Base-by-base conservation (phyloP, 2,329 filamentous ascomycete species). In the Curvularia eragrostidis region DNA sequence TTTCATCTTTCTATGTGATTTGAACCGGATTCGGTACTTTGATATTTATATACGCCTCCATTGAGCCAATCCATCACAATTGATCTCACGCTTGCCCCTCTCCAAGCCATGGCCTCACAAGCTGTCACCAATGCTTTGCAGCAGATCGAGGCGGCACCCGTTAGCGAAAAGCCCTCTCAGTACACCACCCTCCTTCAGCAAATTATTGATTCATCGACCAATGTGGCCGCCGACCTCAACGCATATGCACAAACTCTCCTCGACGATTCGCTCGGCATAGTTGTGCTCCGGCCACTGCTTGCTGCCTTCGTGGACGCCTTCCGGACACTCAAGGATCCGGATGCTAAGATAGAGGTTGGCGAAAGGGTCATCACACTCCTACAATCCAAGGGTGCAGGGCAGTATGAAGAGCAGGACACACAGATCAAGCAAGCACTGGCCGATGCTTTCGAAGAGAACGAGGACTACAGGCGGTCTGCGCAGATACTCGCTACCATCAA, bases 321-420 rank as follows among this genome's bases (percentile, higher is more conserved):
- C 66, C 80, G 84, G 59, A 77, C 79, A 19, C 80, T 93, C 55
- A 76, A 83, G 36, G 84, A 87, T 65, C 77, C 86, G 41, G 86
- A 90, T 58, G 80, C 89, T 61, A 89, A 89, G 79, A 89, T 96
- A 68, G 85, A 88, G 64, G 89, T 93, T 46, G 93, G 91, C 67
- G 84, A 86, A 69, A 87, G 90, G 73, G 85, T 91, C n/a, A 84
- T 96, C 41, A 79, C 83, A 49, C 81, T 87, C 42, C 84, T 97
- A 50, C 75, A 84, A 74, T 78, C 89, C 75, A 85, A 86, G 61
- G 84, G 89, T 78, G 78, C 90, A 74, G 90, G 89, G 1, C 72
- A 75, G 56, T 95, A 92, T 71, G 88, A 95, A 77, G 93, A 98
- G 75, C 92, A 96, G 76, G 87, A 90, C 68, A 91, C 90, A 5